phyloP scores from a whole-genome alignment of 2,329 filamentous ascomycete species.

The Xylaria polymorpha region DNA sequence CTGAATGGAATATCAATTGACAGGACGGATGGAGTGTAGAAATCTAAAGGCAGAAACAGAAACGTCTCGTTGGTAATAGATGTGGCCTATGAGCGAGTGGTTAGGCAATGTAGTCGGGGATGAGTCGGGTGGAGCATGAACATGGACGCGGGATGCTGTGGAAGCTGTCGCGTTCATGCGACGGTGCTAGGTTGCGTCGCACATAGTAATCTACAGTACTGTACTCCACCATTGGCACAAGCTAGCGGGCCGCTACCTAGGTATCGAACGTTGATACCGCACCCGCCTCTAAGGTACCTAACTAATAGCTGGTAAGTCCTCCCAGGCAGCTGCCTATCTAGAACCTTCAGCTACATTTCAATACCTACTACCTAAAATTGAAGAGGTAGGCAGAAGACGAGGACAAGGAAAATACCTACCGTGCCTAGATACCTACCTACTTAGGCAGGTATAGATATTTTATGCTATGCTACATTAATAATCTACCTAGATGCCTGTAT shows the following conservation, averaged over 20 bases:
- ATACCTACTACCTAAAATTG: too few species aligned
- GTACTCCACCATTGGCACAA: slow-evolving; percentile 8
- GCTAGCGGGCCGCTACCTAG: slow-evolving; percentile 5
- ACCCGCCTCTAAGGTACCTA: neutral
- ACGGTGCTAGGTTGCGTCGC: slow-evolving; percentile 21
- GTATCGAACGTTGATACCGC: neutral
- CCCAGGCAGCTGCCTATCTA: neutral
- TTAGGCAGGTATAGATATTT: too few species aligned
- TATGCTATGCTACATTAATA: too few species aligned
- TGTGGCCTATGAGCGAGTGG: slow-evolving; percentile 9
- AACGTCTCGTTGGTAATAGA: slow-evolving; percentile 9
- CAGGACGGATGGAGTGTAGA: neutral
- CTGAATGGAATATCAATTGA: neutral
- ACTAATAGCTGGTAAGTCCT: neutral
- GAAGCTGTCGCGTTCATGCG: slow-evolving; percentile 32
- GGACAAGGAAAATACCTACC: too few species aligned
- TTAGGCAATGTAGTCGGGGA: neutral
- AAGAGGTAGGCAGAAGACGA: too few species aligned
- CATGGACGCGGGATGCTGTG: slow-evolving; percentile 28
- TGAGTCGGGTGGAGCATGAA: slow-evolving; percentile 21
- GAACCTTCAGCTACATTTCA: neutral
- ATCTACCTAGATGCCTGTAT: too few species aligned
- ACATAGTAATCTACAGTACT: neutral
- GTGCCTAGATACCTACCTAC: too few species aligned
- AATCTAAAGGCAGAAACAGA: neutral